phyloP scores from a whole-genome alignment of 148 eudicot genomes.

The Nepenthes mirabilis region DNA sequence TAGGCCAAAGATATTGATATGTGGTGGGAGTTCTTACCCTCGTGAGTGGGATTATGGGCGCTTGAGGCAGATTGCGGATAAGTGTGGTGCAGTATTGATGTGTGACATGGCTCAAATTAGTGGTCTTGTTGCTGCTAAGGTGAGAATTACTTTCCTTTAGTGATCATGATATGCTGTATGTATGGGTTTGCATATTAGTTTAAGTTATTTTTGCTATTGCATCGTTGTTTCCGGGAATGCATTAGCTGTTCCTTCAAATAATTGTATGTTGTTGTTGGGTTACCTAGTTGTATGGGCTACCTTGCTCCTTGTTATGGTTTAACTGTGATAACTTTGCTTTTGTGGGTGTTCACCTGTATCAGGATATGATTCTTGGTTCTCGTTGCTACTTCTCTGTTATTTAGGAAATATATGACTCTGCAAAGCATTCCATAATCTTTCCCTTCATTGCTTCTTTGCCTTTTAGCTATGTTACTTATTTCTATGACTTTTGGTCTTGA shows the following conservation, averaged over 20 bases:
- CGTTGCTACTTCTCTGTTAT: no score
- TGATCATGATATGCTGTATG: background rate
- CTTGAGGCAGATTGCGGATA: slow-evolving; percentile 76
- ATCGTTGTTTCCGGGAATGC: background rate
- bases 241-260: no score
- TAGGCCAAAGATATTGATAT: slow-evolving; percentile 87
- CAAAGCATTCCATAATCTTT: background rate
- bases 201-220: background rate
- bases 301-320: no score
- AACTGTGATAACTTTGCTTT: no score
- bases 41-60: slow-evolving; percentile 83
- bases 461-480: background rate
- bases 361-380: no score
- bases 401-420: no score
- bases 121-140: slow-evolving; percentile 94
- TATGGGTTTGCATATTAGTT: no score
- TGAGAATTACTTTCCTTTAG: slow-evolving; percentile 14
- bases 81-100: slow-evolving; percentile 72
- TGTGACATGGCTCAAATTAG: slow-evolving; percentile 99
- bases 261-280: no score
- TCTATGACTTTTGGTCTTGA: no score
- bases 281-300: no score
- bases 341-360: no score
- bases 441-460: background rate
- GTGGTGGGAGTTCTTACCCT: slow-evolving; percentile 96